Conservation (phyloP, 2,329 filamentous ascomycete species). For the Diaporthe citriasiana region DNA sequence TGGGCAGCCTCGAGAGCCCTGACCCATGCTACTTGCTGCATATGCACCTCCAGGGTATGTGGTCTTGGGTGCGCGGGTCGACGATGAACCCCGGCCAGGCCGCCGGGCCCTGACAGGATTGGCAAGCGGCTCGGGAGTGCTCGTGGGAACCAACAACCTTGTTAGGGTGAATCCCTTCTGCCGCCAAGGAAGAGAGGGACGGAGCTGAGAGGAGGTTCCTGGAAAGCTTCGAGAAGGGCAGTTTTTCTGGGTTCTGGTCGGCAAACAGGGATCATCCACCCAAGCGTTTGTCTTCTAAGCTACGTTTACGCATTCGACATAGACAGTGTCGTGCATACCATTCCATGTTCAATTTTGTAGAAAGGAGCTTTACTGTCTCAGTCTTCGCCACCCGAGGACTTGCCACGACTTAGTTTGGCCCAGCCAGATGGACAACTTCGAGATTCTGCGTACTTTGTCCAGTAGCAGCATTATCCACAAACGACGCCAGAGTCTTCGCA, state of each 20-base stretch:
- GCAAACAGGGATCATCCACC: slow-evolving; percentile 2
- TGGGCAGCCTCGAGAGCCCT: slow-evolving; percentile 6
- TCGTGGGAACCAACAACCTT: neutral
- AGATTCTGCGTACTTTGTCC: neutral
- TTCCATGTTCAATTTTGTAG: neutral
- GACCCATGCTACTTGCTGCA: slow-evolving; percentile 18
- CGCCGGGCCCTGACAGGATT: slow-evolving; percentile 4
- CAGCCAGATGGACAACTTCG: too few species aligned
- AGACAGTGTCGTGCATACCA: neutral
- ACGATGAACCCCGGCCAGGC: neutral
- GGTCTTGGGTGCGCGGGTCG: neutral
- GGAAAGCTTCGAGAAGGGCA: slow-evolving; percentile 17
- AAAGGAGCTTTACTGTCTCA: neutral
- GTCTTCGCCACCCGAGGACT: neutral
- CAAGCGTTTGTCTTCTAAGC: neutral
- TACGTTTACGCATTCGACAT: too few species aligned
- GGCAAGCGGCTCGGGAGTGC: neutral
- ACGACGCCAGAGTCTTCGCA: neutral
- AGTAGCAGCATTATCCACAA: neutral
- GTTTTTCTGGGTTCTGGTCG: neutral
- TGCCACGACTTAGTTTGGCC: neutral
- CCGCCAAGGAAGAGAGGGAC: neutral
- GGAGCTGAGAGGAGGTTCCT: neutral
- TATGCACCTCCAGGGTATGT: slow-evolving; percentile 6
- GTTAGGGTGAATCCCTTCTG: neutral